A percentile compares a stretch with the other conserved stretches of the same genome.
phyloP scores from a whole-genome alignment of 176 grass and related monocot genomes.

The Paspalum notatum region DNA sequence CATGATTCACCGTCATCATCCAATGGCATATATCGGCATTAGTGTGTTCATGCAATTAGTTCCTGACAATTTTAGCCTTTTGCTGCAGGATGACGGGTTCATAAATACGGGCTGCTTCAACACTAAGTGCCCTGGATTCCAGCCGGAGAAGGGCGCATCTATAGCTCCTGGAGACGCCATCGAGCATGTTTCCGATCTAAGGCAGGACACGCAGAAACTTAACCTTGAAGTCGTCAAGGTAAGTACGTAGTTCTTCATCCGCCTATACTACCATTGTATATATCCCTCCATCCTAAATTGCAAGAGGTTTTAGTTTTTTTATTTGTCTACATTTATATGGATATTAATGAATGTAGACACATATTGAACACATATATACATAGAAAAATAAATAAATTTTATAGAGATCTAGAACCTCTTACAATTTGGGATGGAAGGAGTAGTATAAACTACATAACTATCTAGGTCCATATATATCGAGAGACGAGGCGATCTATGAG shows the following conservation, averaged over 20 bases:
- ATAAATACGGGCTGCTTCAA: not conserved
- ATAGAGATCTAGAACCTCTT: too few species aligned
- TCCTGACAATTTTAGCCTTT: not conserved
- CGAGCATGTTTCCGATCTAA: not conserved
- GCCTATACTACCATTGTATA: too few species aligned
- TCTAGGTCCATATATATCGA: too few species aligned
- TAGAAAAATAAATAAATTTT: too few species aligned
- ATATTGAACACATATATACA: too few species aligned
- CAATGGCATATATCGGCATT: not conserved
- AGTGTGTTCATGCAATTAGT: not conserved
- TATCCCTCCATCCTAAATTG: too few species aligned
- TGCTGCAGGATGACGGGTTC: not conserved
- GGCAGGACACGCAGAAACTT: not conserved
- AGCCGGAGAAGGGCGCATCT: not conserved
- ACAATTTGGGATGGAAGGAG: too few species aligned
- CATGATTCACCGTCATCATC: not conserved
- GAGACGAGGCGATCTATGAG: too few species aligned
- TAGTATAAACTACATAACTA: too few species aligned
- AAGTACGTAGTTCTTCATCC: not conserved
- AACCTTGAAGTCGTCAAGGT: slow-evolving; percentile 1
- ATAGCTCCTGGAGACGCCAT: not conserved
- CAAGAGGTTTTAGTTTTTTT: too few species aligned
- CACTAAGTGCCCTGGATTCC: slow-evolving; percentile 16
- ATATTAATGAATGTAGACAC: too few species aligned
- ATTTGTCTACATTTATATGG: too few species aligned